Conservation (phyloP, 2,329 filamentous ascomycete genomes). For the Rutstroemia sp. region DNA sequence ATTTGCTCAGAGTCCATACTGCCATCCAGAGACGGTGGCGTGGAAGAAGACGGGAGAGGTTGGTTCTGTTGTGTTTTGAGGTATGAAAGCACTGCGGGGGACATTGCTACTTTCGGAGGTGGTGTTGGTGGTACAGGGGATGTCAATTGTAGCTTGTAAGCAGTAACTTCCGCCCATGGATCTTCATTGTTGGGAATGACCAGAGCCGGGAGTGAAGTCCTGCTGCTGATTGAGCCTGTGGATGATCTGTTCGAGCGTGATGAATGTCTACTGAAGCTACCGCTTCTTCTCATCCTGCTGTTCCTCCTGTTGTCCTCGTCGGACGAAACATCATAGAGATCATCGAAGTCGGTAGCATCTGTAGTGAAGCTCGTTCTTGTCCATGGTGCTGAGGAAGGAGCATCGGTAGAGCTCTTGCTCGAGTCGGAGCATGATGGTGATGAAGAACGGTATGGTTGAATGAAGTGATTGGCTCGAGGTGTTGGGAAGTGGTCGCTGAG, state of each 20-base stretch:
- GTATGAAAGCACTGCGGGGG: constrained; percentile 65
- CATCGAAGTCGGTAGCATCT: constrained; percentile 70
- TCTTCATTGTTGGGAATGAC: constrained; percentile 40
- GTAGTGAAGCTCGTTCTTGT: constrained; percentile 54
- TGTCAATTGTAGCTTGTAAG: constrained; percentile 38
- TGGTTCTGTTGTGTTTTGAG: constrained; percentile 65
- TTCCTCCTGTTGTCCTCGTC: constrained; percentile 59
- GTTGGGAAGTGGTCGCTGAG: constrained; percentile 59
- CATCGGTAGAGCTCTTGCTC: constrained; percentile 44
- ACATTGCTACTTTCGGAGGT: constrained; percentile 64
- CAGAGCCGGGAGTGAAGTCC: constrained; percentile 39
- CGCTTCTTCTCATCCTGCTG: constrained; percentile 27
- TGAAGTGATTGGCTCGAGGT: constrained; percentile 58
- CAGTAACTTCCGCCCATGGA: constrained; percentile 39
- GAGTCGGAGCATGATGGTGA: constrained; percentile 52
- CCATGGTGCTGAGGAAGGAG: constrained; percentile 53
- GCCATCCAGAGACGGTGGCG: constrained; percentile 76
- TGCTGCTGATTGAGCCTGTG: constrained; percentile 18
- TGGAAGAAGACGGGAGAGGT: constrained; percentile 66
- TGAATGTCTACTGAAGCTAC: constrained; percentile 25
- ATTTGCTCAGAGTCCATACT: constrained; percentile 85
- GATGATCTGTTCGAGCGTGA: constrained; percentile 22
- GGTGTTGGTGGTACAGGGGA: constrained; percentile 58
- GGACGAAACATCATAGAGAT: constrained; percentile 72
- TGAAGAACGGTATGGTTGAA: constrained; percentile 47